A percentile compares a stretch with the other conserved stretches of the same genome.
phyloP scores from a whole-genome alignment of 495 filamentous ascomycete genomes.

The Apodospora peruviana region DNA sequence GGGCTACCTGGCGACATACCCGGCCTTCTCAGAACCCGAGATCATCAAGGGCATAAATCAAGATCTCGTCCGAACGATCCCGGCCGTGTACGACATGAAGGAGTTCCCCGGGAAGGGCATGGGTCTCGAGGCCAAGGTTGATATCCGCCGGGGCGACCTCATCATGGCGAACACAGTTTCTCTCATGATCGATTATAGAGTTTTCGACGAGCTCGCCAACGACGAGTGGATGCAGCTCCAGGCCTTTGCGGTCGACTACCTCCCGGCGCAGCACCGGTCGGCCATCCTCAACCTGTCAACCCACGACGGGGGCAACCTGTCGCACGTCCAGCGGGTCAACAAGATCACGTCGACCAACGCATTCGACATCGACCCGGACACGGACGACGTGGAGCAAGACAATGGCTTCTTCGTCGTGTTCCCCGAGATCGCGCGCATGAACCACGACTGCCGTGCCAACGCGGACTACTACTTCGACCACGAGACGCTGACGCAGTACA shows the following conservation, averaged over 20 bases:
- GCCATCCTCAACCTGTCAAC: constrained; percentile 24
- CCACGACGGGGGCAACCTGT: constrained; percentile 11
- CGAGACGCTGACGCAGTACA: constrained; percentile 26
- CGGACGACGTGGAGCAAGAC: constrained; percentile 17
- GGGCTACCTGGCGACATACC: constrained; percentile 14
- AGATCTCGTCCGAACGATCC: constrained; percentile 13
- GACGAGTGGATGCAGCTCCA: constrained; percentile 21
- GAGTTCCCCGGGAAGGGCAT: constrained; percentile 31
- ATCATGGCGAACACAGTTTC: constrained; percentile 32
- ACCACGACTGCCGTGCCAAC: constrained; percentile 42
- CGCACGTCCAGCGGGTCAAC: constrained; percentile 12
- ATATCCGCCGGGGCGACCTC: constrained; percentile 23
- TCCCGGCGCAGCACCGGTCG: constrained; percentile 18
- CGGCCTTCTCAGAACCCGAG: constrained; percentile 20
- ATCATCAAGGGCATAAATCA: constrained; percentile 16
- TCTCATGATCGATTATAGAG: constrained; percentile 29
- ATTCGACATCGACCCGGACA: constrained; percentile 27
- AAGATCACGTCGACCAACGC: constrained; percentile 27
- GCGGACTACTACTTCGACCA: constrained; percentile 38
- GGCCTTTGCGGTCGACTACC: constrained; percentile 17
- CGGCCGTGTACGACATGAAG: constrained; percentile 18
- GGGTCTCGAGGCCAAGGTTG: constrained; percentile 23
- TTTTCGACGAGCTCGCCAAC: constrained; percentile 21
- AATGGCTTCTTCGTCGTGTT: constrained; percentile 24
- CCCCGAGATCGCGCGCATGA: constrained; percentile 33